Conservation (phyloP, 257 asterid species). For the Fraxinus cuspidata region DNA sequence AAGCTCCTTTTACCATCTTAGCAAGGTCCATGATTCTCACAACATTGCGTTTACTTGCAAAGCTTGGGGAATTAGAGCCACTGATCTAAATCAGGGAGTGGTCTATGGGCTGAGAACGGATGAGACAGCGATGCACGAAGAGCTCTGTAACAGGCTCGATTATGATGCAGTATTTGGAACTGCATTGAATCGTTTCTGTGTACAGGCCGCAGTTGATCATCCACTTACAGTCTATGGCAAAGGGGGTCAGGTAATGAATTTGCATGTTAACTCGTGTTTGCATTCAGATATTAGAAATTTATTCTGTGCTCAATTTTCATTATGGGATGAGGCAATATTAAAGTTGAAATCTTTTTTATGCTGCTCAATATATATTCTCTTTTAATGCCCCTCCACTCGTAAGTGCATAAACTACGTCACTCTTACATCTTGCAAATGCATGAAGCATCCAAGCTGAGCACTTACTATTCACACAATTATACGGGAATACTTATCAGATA, state of each 20-base stretch:
- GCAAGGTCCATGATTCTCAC: slow-evolving; percentile 96
- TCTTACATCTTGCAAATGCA: background rate
- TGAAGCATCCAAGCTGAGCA: background rate
- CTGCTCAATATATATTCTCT: too few relatives aligned
- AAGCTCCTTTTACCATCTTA: slow-evolving; percentile 87
- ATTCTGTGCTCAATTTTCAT: background rate
- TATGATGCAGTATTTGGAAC: slow-evolving; percentile 94
- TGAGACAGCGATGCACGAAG: slow-evolving; percentile 91
- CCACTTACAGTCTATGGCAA: slow-evolving; percentile 96
- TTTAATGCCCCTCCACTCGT: background rate
- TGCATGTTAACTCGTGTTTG: background rate
- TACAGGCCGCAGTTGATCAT: slow-evolving; percentile 93
- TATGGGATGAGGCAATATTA: background rate
- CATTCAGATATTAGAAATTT: background rate
- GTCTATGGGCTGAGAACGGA: slow-evolving; percentile 87
- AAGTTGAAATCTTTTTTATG: background rate
- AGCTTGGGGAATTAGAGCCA: slow-evolving; percentile 96
- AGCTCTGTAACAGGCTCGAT: slow-evolving; percentile 74
- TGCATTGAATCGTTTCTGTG: slow-evolving; percentile 90
- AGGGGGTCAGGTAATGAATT: slow-evolving; percentile 85
- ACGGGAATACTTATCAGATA: too few relatives aligned
- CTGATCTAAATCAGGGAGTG: slow-evolving; percentile 93
- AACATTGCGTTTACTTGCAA: slow-evolving; percentile 90
- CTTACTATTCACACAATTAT: too few relatives aligned
- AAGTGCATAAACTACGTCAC: background rate